These are phyloP conservation scores for Aspergillus cejpii DNA, from an alignment of 2,329 filamentous ascomycete species.

Conservation along the genomic window DNA sequence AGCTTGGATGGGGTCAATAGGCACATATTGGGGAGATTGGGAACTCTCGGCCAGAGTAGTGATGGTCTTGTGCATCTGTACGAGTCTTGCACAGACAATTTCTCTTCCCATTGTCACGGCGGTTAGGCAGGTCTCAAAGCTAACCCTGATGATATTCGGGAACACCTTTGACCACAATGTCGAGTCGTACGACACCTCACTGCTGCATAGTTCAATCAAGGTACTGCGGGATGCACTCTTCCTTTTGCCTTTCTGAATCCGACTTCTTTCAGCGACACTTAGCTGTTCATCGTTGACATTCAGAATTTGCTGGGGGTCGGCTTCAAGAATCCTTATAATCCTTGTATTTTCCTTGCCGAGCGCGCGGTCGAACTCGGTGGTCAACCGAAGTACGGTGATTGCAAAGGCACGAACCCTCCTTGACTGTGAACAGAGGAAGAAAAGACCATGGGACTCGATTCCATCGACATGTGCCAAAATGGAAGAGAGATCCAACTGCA, in stretches of 20 bases:
- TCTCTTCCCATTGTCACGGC: slow-evolving; percentile 86
- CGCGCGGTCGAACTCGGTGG: slow-evolving; percentile 87
- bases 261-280: slow-evolving; percentile 84
- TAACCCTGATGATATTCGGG: slow-evolving; percentile 84
- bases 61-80: slow-evolving; percentile 88
- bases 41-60: slow-evolving; percentile 68
- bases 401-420: slow-evolving; percentile 81
- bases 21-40: slow-evolving; percentile 44
- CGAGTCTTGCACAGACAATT: slow-evolving; percentile 81
- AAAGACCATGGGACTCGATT: slow-evolving; percentile 90
- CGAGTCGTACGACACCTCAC: slow-evolving; percentile 88
- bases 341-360: slow-evolving; percentile 73
- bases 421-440: slow-evolving; percentile 95
- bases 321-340: slow-evolving; percentile 87
- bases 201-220: slow-evolving; percentile 87
- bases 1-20: slow-evolving; percentile 31
- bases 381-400: slow-evolving; percentile 82
- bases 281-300: slow-evolving; percentile 79
- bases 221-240: slow-evolving; percentile 78
- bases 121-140: slow-evolving; percentile 84
- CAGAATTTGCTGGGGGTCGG: slow-evolving; percentile 80
- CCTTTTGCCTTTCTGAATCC: slow-evolving; percentile 81
- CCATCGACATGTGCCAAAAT: slow-evolving; percentile 93
- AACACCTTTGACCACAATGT: slow-evolving; percentile 98
- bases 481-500: slow-evolving; percentile 76